Base-by-base conservation (phyloP, 1,139 yeast species). In the Maudiozyma humilis region DNA sequence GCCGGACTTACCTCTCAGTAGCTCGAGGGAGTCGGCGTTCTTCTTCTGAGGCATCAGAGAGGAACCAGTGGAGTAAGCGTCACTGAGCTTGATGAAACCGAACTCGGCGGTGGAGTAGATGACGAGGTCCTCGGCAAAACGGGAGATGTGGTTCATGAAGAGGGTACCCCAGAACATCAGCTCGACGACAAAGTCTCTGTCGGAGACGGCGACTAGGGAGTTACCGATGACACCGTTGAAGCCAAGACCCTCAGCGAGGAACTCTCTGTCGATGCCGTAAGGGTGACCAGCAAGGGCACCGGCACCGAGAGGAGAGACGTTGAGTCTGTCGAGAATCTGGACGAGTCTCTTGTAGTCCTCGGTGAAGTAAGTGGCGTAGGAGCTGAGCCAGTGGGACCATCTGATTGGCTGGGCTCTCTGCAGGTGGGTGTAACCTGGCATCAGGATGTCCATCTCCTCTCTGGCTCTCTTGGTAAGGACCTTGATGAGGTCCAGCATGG, bases 221-320 rank as follows among this genome's bases (percentile, higher is more conserved):
- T 91, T 91, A 44, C 97, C 97, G 69, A 93, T 88, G 41, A 87
- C 87, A 3, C 88, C 80, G 46, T 73, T 68, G 57, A 91, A 91
- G 0, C 89, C 93, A 41, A 91, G 73, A 14, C 79, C 83, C 43
- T 72, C 60, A 19, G 97, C 95, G 53, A 91, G 68, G 59, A 69
- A 88, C 61, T 89, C 95, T 63, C 99, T 78, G 66, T 91, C 97
- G 53, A 91, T 87, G 16, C 97, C 97, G 62, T 89, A 91, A 40
- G 99, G 98, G 64, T 91, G 98, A 44, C 99, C 99, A 14, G 99
- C 98, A 50, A 91, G 75, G 3, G 99, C 99, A 57, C 99, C 99
- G 8, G 91, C 80, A 36, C 99, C 99, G 50, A 91, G 73, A 35
- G 99, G 99, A 37, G 88, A 82, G 54, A 76, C 78, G 64, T 93